Evolutionary conservation across 345 rosid species (phyloP), one percentile per base, ranked within the genome.

Genomic region (Camelina hispida): DNA sequence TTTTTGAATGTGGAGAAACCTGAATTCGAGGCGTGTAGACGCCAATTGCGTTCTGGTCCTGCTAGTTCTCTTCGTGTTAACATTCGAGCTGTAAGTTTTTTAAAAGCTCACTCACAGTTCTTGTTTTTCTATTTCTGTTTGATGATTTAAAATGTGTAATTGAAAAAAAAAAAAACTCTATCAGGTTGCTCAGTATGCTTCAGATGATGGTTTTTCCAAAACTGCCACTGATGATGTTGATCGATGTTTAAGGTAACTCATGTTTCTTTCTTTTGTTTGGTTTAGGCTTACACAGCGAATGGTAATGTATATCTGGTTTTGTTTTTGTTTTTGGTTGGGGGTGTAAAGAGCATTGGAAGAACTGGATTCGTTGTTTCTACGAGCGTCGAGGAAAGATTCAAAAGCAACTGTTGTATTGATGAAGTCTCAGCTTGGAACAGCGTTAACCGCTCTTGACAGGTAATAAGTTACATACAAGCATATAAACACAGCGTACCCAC

Each of bases 181-280:
- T 79, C 80, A 91, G 97, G 96, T 88, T 30, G 98, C 97, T 44
- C 95, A 88, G 44, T 91, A 93, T 61, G 95, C 97, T 79, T 89
- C 90, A 35, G 97, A 91, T 70, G 84, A 84, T 72, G 94, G 93
- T 40, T 83, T 85, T 57, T 90, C 93, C 42, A 68, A 84, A 62
- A 71, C 84, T 42, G 97, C 96, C 16, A 67, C 78, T 48, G 66
- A 71, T 34, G 86, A 86, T 72, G 97, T 94, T 43, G 95, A 87
- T 72, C 84, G 77, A 71, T 91, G 96, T 77, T 81, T 94, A 78
- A 81, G 97, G 97, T 93, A 28, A 87, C 20, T 34, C 6, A 40
- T 61, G 18, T 46, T 30, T 35, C 30, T 46, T 30, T 35, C 30
- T 12, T 28, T 0, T 6, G 0, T 25, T 0, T 54, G 23, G 35